Conservation (phyloP, 2,329 filamentous ascomycete species). For the Fonsecaea erecta region DNA sequence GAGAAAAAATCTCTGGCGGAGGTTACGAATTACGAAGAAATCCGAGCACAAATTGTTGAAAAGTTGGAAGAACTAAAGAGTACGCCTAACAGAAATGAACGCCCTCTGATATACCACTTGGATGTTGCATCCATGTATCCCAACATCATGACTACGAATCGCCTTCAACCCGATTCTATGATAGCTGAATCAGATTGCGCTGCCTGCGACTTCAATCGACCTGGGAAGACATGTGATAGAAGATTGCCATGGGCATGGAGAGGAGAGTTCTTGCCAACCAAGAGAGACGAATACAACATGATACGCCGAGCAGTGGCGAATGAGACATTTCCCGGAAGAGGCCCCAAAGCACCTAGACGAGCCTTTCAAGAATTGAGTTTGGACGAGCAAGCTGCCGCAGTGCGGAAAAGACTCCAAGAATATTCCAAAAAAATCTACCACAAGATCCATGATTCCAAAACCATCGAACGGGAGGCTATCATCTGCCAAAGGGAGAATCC, state of each 20-base stretch:
- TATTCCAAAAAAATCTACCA: constrained; percentile 99
- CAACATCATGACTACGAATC: constrained; percentile 99
- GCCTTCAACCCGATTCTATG: constrained; percentile 98
- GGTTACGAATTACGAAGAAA: constrained; percentile 78
- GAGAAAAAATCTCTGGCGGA: constrained; percentile 82
- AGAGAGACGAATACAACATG: constrained; percentile 99
- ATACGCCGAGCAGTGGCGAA: constrained; percentile 89
- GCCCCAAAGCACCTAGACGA: constrained; percentile 69
- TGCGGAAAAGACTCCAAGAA: constrained; percentile 85
- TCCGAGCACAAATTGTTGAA: constrained; percentile 79
- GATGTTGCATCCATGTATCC: constrained; percentile 99
- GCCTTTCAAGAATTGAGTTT: constrained; percentile 78
- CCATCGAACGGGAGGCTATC: constrained; percentile 91
- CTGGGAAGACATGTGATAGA: constrained; percentile 95
- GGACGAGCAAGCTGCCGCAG: constrained; percentile 79
- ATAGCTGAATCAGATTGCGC: constrained; percentile 95
- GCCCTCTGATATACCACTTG: constrained; percentile 93
- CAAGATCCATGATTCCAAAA: constrained; percentile 95
- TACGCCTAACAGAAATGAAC: constrained; percentile 81
- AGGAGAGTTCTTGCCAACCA: constrained; percentile 94
- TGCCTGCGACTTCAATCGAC: constrained; percentile 96
- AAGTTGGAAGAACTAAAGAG: constrained; percentile 73
- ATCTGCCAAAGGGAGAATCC: constrained; percentile 98
- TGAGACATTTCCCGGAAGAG: constrained; percentile 84
- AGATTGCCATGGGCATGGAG: constrained; percentile 96